phyloP scores from a whole-genome alignment of 2,329 filamentous ascomycete genomes.

The Fusarium nisikadoi region DNA sequence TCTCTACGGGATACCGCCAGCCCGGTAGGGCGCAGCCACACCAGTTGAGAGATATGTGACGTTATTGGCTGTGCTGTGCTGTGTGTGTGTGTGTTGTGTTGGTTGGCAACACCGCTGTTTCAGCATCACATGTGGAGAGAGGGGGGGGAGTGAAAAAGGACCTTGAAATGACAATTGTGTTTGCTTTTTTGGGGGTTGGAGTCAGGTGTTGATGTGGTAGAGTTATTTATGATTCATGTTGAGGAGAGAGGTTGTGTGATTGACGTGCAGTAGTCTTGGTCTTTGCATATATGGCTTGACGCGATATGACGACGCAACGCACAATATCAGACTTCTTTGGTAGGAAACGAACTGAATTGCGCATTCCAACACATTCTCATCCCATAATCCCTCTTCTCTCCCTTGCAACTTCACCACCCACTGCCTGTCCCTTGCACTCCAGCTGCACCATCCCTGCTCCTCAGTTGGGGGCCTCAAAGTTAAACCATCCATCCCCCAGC shows the following conservation, averaged over 20 bases:
- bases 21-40: constrained; percentile 23
- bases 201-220: neutral
- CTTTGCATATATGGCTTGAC: neutral
- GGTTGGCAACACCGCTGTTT: constrained; percentile 27
- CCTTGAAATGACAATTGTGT: constrained; percentile 10
- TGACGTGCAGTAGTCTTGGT: neutral
- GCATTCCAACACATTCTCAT: fast-evolving
- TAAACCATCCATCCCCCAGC: neutral
- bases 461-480: constrained; percentile 25
- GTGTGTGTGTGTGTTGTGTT: no score
- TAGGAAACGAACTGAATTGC: no score
- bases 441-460: constrained; percentile 12
- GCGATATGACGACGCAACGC: neutral
- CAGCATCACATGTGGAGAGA: neutral
- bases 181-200: neutral
- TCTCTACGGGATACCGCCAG: neutral
- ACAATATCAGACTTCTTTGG: neutral
- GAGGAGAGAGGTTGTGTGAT: neutral
- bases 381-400: neutral
- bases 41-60: neutral
- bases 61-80: constrained; percentile 8
- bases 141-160: constrained; percentile 10
- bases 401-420: neutral
- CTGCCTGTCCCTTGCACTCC: neutral
- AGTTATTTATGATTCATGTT: neutral